phyloP scores from a whole-genome alignment of 306 rosid genomes.

The Rubus parviflorus region DNA sequence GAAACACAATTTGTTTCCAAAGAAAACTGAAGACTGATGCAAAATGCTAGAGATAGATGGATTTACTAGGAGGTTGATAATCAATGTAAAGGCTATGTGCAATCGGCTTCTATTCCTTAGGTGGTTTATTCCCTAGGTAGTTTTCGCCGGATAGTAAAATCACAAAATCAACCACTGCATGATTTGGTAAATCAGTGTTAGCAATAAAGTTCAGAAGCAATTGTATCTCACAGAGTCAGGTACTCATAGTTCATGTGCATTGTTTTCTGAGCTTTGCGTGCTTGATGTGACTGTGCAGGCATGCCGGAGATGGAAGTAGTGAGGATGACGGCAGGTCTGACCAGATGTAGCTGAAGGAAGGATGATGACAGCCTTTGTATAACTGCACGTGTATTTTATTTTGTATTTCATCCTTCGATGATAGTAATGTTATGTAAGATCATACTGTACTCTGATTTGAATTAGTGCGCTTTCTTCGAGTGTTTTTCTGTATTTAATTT shows the following conservation, averaged over 20 bases:
- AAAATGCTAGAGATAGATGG: neutral
- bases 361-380: slow-evolving; percentile 19
- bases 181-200: neutral
- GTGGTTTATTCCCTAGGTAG: neutral
- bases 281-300: slow-evolving; percentile 48
- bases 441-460: slow-evolving; percentile 37
- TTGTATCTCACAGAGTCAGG: neutral
- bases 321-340: slow-evolving; percentile 83
- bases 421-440: slow-evolving; percentile 43
- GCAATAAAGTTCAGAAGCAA: neutral
- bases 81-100: neutral
- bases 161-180: neutral
- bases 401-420: slow-evolving; percentile 32
- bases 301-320: slow-evolving; percentile 67
- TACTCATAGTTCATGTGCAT: neutral
- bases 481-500: slow-evolving; percentile 16
- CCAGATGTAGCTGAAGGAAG: slow-evolving; percentile 51
- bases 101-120: neutral
- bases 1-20: neutral
- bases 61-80: neutral
- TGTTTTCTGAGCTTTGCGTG: neutral
- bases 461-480: slow-evolving; percentile 44
- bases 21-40: neutral
- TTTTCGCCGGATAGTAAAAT: neutral
- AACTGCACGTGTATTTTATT: slow-evolving; percentile 48